phyloP scores from a whole-genome alignment of 192 early-diverging fungal species.

The Coemansia sp. region DNA sequence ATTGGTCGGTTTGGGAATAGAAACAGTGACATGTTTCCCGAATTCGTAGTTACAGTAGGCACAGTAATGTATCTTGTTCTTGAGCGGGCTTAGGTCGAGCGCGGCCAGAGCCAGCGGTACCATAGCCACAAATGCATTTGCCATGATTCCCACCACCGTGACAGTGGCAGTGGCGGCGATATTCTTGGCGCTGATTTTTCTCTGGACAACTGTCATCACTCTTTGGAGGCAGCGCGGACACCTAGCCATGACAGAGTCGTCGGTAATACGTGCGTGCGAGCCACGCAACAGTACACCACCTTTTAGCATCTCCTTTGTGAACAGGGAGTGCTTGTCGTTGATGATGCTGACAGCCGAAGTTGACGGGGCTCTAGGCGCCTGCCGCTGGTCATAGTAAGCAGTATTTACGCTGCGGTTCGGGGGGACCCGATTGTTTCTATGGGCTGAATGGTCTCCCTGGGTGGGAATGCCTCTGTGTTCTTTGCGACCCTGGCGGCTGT shows the following conservation, averaged over 20 bases:
- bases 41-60: conserved; percentile 47
- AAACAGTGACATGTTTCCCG: conserved; percentile 47
- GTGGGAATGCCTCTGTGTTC: neutral
- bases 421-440: neutral
- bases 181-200: conserved; percentile 45
- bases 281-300: conserved; percentile 30
- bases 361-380: conserved; percentile 5
- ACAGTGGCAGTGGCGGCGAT: conserved; percentile 40
- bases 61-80: conserved; percentile 49
- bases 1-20: conserved; percentile 18
- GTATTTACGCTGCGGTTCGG: neutral
- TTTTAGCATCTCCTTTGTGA: conserved; percentile 19
- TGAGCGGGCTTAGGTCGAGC: conserved; percentile 39
- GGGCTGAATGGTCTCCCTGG: neutral
- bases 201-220: conserved; percentile 38
- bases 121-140: conserved; percentile 37
- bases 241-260: conserved; percentile 23
- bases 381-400: neutral
- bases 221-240: conserved; percentile 35
- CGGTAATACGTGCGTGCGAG: conserved; percentile 27
- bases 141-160: conserved; percentile 34
- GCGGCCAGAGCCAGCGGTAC: conserved; percentile 47
- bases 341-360: conserved; percentile 28
- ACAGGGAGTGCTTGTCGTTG: conserved; percentile 37
- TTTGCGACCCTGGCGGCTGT: neutral